A percentile compares a stretch with the other conserved stretches of the same genome.
These are phyloP conservation scores for Lodderomyces jiufengensis DNA, from an alignment of 1,139 yeast species.

Conservation along the genomic window DNA sequence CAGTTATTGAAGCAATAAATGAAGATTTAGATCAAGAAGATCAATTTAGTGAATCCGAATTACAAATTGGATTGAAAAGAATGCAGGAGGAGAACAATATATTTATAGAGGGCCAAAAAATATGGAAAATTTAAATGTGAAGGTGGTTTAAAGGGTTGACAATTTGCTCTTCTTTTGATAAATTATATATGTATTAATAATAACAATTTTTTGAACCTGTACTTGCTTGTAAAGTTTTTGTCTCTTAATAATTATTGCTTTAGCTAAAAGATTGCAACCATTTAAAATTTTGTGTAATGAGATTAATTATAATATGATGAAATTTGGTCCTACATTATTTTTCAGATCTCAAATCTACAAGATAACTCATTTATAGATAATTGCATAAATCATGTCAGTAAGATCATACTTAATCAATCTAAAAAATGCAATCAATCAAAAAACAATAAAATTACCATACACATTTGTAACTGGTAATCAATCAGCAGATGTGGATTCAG, in stretches of 20 bases:
- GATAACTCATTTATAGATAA: background rate
- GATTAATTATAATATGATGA: no score
- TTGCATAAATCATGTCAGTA: constrained; percentile 18
- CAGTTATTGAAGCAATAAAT: constrained; percentile 45
- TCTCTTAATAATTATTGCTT: no score
- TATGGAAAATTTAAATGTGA: constrained; percentile 28
- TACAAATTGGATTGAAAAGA: constrained; percentile 47
- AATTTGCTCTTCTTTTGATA: no score
- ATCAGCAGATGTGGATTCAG: constrained; percentile 83
- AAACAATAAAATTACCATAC: constrained; percentile 18
- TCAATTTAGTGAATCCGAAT: constrained; percentile 49
- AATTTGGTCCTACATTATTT: background rate
- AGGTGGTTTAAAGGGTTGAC: no score
- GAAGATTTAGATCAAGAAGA: constrained; percentile 60
- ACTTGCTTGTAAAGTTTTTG: no score
- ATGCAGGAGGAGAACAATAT: constrained; percentile 57
- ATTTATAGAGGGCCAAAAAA: constrained; percentile 59
- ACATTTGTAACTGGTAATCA: constrained; percentile 79
- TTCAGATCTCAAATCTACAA: background rate
- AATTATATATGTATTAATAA: no score
- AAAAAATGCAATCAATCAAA: constrained; percentile 17
- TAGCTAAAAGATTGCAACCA: no score
- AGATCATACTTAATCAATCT: constrained; percentile 21
- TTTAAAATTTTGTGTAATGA: no score
- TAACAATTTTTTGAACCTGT: no score